A percentile compares a stretch with the other conserved stretches of the same genome.
These are phyloP conservation scores for Cercospora zeae-maydis DNA, from an alignment of 2,329 filamentous ascomycete species.

Conservation along the genomic window DNA sequence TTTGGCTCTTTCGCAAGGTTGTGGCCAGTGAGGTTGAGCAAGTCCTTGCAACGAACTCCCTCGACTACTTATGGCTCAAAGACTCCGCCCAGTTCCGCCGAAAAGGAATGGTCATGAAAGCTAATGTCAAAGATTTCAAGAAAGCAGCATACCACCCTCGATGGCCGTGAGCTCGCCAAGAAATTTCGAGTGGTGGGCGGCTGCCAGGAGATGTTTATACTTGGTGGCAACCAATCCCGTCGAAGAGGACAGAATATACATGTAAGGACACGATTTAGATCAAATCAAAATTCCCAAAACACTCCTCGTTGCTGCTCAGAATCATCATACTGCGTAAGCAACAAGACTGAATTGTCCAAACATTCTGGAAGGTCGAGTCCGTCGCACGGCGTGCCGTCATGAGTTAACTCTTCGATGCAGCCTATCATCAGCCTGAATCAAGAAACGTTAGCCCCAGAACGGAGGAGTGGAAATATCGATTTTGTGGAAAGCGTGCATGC, in stretches of 20 bases:
- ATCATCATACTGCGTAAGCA: background rate
- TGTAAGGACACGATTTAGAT: no score
- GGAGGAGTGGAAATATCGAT: background rate
- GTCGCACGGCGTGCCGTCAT: constrained; percentile 32
- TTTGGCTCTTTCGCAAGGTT: background rate
- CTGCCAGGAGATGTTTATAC: background rate
- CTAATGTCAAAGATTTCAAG: background rate
- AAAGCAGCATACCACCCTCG: background rate
- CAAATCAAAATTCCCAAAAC: no score
- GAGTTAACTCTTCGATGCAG: constrained; percentile 45
- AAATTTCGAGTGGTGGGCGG: constrained; percentile 2
- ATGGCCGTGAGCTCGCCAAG: background rate
- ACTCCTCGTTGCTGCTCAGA: no score
- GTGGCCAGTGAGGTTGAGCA: background rate
- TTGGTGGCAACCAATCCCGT: background rate
- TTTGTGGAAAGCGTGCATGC: constrained; percentile 32
- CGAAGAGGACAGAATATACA: no score
- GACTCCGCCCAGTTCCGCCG: background rate
- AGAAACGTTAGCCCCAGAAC: background rate
- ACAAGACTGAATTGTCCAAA: background rate
- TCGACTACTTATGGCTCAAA: background rate
- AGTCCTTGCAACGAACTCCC: background rate
- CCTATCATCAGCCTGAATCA: constrained; percentile 48
- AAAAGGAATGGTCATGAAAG: background rate
- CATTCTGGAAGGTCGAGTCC: background rate